These are phyloP conservation scores for Sporothrix pseudoabietina DNA, from an alignment of 2,329 filamentous ascomycete species.

Conservation along the genomic window DNA sequence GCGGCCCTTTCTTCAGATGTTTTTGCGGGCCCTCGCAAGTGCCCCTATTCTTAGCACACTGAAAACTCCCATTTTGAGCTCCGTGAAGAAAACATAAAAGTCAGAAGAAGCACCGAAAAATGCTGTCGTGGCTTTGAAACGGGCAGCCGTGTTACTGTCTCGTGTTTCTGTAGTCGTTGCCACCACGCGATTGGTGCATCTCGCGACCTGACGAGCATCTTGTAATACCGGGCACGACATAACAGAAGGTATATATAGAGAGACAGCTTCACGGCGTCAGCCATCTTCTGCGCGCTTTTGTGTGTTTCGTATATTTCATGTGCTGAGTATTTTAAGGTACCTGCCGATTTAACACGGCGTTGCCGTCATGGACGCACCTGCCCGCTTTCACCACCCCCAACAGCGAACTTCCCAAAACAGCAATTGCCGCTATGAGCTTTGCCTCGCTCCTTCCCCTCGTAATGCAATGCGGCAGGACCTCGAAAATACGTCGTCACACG, in stretches of 20 bases:
- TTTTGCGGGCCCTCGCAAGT: slow-evolving; percentile 1
- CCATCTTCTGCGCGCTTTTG: neutral
- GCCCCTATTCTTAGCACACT: slow-evolving; percentile 23
- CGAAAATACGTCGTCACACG: neutral
- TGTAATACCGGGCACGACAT: neutral
- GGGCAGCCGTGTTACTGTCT: neutral
- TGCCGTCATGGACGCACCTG: slow-evolving; percentile 8
- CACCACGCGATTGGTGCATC: neutral
- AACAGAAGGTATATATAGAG: neutral
- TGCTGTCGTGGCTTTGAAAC: neutral
- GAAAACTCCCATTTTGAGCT: neutral
- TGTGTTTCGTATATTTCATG: neutral
- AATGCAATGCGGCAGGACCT: neutral
- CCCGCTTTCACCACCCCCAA: neutral
- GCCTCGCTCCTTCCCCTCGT: slow-evolving; percentile 15
- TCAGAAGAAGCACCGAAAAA: slow-evolving; percentile 10
- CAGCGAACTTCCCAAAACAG: slow-evolving; percentile 22
- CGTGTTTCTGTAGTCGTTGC: neutral
- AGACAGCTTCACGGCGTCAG: neutral
- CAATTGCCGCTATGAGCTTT: neutral
- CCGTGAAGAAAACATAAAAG: slow-evolving; percentile 13
- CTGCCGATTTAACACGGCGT: neutral
- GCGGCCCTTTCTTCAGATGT: neutral
- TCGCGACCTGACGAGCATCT: neutral
- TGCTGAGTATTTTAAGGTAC: neutral